These are phyloP conservation scores for Talaromyces trachyspermus DNA, from an alignment of 495 filamentous ascomycete species.

Conservation along the genomic window DNA sequence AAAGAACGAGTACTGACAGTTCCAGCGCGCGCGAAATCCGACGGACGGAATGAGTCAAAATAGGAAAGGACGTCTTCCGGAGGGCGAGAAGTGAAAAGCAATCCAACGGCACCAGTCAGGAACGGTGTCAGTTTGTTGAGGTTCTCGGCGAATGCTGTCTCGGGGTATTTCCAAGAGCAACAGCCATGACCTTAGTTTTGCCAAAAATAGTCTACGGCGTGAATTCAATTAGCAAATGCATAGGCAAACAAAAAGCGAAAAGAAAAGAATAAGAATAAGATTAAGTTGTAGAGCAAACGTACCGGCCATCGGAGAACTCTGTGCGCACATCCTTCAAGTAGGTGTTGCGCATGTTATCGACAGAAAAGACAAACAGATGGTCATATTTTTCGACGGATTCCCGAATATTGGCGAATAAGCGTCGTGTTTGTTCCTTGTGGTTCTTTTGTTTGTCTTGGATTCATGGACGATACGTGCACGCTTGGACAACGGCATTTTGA, in stretches of 20 bases:
- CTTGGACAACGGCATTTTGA: slow-evolving; percentile 92
- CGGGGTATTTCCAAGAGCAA: slow-evolving; percentile 73
- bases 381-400: slow-evolving; percentile 80
- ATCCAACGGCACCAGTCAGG: slow-evolving; percentile 75
- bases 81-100: slow-evolving; percentile 77
- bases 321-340: slow-evolving; percentile 87
- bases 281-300: no score
- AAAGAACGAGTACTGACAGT: slow-evolving; percentile 64
- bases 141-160: slow-evolving; percentile 68
- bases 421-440: slow-evolving; percentile 78
- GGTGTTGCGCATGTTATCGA: slow-evolving; percentile 98
- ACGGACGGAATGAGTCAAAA: slow-evolving; percentile 57
- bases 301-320: slow-evolving; percentile 81
- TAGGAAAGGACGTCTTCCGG: slow-evolving; percentile 56
- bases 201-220: slow-evolving; percentile 77
- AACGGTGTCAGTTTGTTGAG: slow-evolving; percentile 61
- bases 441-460: slow-evolving; percentile 87
- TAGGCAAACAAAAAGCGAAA: not conserved
- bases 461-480: slow-evolving; percentile 80
- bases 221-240: not conserved
- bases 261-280: no score
- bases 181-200: slow-evolving; percentile 97
- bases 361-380: slow-evolving; percentile 83
- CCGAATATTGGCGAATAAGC: slow-evolving; percentile 79
- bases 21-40: slow-evolving; percentile 87